phyloP scores from a whole-genome alignment of 441 rosid species.

The Jatropha podagrica region DNA sequence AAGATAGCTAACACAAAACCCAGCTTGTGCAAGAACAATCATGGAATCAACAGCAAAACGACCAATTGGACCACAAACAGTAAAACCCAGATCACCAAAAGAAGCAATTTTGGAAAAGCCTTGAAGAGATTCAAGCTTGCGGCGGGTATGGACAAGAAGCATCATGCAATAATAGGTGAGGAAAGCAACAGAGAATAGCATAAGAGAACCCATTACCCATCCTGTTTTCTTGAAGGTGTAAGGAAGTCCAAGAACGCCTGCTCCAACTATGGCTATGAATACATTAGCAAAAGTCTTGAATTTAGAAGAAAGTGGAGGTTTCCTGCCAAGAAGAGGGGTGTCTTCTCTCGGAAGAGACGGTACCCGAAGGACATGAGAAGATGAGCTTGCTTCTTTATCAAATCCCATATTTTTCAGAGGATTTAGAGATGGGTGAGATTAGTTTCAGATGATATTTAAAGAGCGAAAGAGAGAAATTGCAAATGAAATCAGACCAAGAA shows the following conservation, averaged over 20 bases:
- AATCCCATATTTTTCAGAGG: conserved; percentile 32
- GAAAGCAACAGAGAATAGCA: conserved; percentile 45
- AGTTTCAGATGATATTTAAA: not conserved
- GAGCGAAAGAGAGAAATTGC: not conserved
- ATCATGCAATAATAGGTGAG: conserved; percentile 63
- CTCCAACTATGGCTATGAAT: conserved; percentile 75
- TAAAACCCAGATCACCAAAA: conserved; percentile 69
- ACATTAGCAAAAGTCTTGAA: conserved; percentile 71
- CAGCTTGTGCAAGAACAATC: conserved; percentile 61
- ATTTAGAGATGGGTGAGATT: not conserved
- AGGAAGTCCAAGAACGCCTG: conserved; percentile 75
- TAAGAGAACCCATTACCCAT: conserved; percentile 56
- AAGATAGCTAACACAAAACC: conserved; percentile 45
- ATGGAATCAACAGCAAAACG: conserved; percentile 45
- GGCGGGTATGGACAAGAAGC: conserved; percentile 60
- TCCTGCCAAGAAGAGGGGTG: conserved; percentile 54
- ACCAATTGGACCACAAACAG: conserved; percentile 57
- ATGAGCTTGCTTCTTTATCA: conserved; percentile 57
- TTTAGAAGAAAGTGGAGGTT: conserved; percentile 41
- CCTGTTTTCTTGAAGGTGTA: conserved; percentile 75
- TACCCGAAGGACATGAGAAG: conserved; percentile 36
- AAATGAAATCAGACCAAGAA: too few species aligned
- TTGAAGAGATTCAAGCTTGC: conserved; percentile 48
- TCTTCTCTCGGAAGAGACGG: conserved; percentile 43
- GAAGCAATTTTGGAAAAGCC: conserved; percentile 47